Conservation (phyloP, 305 asterid species). For the Lippia alba region DNA sequence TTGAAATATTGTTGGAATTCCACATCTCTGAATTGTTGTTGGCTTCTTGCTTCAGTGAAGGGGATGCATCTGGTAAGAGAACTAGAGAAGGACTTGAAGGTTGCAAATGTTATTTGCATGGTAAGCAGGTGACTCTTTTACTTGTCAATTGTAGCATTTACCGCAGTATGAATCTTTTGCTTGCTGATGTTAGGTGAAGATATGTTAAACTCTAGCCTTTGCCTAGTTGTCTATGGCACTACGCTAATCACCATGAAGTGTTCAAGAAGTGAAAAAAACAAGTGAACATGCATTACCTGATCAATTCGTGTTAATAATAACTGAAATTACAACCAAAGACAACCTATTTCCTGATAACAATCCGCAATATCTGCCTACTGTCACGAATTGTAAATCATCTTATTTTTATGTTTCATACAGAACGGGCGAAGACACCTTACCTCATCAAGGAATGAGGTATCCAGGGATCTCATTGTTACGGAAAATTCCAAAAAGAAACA, state of each 20-base stretch:
- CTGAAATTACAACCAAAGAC: conserved; percentile 19
- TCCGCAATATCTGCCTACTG: no score
- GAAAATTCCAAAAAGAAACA: conserved; percentile 88
- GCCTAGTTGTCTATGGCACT: conserved; percentile 20
- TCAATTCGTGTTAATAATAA: background rate
- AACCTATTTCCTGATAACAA: conserved; percentile 14
- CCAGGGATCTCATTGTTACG: conserved; percentile 93
- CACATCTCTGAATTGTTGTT: conserved; percentile 33
- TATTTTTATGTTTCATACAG: conserved; percentile 58
- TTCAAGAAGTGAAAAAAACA: conserved; percentile 15
- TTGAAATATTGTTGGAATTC: conserved; percentile 7
- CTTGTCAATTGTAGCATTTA: conserved; percentile 34
- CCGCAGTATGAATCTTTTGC: conserved; percentile 26
- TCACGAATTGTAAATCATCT: conserved; percentile 26
- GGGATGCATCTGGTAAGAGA: conserved; percentile 98
- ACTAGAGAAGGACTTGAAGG: conserved; percentile 97
- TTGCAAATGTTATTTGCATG: conserved; percentile 99
- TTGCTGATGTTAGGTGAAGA: conserved; percentile 28
- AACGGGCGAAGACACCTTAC: conserved; percentile 95
- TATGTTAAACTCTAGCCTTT: conserved; percentile 28
- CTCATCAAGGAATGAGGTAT: conserved; percentile 96
- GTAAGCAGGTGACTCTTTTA: conserved; percentile 78
- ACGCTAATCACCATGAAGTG: conserved; percentile 13
- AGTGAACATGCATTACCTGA: background rate
- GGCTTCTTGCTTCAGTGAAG: conserved; percentile 62